Conservation (phyloP, 148 eudicot genomes). For the Chenopodium formosanum region DNA sequence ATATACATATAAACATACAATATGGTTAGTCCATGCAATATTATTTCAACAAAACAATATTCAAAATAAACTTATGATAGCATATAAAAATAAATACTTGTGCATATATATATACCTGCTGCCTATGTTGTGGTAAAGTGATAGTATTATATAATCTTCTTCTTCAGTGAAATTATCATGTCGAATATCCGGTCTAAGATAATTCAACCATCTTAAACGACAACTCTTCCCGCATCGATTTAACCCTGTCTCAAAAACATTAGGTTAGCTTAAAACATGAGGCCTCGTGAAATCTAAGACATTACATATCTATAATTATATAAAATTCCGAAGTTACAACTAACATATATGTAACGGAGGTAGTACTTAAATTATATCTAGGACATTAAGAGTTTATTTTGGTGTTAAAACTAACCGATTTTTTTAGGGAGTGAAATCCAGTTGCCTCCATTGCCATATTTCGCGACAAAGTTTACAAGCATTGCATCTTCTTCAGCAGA, state of each 20-base stretch:
- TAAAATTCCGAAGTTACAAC: no score
- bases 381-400: background rate
- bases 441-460: conserved; percentile 34
- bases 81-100: background rate
- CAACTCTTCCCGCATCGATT: conserved; percentile 74
- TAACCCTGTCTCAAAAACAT: conserved; percentile 33
- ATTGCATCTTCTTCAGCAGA: conserved; percentile 36
- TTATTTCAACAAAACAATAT: background rate
- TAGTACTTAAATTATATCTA: no score
- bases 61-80: no score
- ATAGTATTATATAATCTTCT: conserved; percentile 47
- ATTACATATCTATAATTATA: no score
- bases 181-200: conserved; percentile 57
- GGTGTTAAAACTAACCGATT: conserved; percentile 27
- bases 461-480: conserved; percentile 25
- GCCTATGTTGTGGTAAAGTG: conserved; percentile 43
- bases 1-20: background rate
- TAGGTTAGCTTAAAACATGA: background rate
- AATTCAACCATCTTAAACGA: conserved; percentile 63
- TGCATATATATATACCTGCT: conserved; percentile 41
- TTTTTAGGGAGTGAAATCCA: conserved; percentile 37
- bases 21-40: background rate
- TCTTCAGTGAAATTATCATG: conserved; percentile 59
- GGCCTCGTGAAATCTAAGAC: no score
- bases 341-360: no score